Evolutionary conservation across 2,329 filamentous ascomycete genomes (phyloP).

Genomic region (Onygenales sp.): DNA sequence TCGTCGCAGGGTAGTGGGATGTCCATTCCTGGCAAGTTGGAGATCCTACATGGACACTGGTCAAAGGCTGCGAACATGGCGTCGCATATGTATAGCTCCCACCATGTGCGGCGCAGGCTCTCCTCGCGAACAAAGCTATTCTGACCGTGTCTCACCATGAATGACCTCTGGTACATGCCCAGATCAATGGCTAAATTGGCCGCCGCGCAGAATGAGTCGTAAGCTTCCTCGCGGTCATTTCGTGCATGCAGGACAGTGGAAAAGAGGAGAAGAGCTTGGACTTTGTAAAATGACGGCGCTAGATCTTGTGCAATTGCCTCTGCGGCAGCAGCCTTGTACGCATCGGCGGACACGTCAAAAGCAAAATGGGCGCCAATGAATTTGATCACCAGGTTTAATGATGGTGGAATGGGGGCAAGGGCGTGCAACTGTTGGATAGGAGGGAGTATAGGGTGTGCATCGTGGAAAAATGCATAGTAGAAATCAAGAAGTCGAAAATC

Average conservation of each 20-base stretch:
- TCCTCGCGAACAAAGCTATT: conserved; percentile 65
- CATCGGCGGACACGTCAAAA: conserved; percentile 34
- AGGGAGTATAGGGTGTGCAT: conserved; percentile 47
- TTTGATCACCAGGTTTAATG: conserved; percentile 46
- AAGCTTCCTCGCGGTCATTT: conserved; percentile 60
- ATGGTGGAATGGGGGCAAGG: conserved; percentile 31
- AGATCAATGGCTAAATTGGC: conserved; percentile 66
- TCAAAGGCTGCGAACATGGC: conserved; percentile 71
- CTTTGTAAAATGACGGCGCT: conserved; percentile 49
- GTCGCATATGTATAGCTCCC: conserved; percentile 74
- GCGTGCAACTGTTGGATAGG: conserved; percentile 35
- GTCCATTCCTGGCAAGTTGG: conserved; percentile 58
- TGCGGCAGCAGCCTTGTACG: conserved; percentile 31
- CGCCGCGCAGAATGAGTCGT: conserved; percentile 56
- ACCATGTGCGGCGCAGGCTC: conserved; percentile 83
- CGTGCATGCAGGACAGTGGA: conserved; percentile 70
- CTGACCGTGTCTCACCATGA: conserved; percentile 53
- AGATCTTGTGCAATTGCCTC: conserved; percentile 24
- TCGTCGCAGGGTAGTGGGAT: conserved; percentile 77
- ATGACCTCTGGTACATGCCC: conserved; percentile 62
- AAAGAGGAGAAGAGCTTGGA: conserved; percentile 70
- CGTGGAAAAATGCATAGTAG: conserved; percentile 48
- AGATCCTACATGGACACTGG: conserved; percentile 44
- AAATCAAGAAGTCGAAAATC: conserved; percentile 40
- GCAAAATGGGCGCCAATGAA: conserved; percentile 49